Evolutionary conservation across 352 stramenopile genomes (phyloP), one percentile per base, ranked within the genome.

Genomic region (Globisporangium paroecandrum): DNA sequence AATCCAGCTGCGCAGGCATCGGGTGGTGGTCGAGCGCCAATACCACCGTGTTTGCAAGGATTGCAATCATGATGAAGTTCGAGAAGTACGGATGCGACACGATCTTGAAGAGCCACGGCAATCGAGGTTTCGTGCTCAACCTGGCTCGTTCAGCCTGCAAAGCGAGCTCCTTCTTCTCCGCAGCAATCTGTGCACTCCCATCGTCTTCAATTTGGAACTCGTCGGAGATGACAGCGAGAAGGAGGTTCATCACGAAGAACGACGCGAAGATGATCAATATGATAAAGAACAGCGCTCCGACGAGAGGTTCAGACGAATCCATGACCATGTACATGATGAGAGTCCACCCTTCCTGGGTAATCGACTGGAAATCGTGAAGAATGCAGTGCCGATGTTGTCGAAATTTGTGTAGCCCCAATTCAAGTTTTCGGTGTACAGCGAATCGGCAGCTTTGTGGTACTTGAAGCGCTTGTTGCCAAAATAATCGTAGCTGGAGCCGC

Each of bases 281-380:
- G n/a, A 96, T 77, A 65, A 98, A 98, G 69, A 96, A 98, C 0
- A 98, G 46, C 2, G 80, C 76, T 7, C 68, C 89, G 2, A 96
- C 59, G 7, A 88, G 41, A 62, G 93, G 72, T 46, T 81, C 69
- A 8, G 80, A 82, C 15, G 80, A 77, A 60, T 88, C 71, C 77
- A 89, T 80, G 22, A 93, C 79, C 77, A 93, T 93, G 73, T 98
- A 96, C 88, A 98, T 98, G 62, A 98, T 91, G 41, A 73, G 54
- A 0, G 84, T 96, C 96, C 96, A 98, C 0, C 96, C 96, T 79
- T 98, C 95, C 54, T 97, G 74, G 3, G 95, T 99, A 56, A 99
- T 90, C 0, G 87, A 78, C 72, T 98, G 94, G 69, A 99, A 47
- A 98, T 97, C 5, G 91, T 97, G 36, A 98, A 79, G 47, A 98